Percentiles rank a stretch among this genome's conserved stretches.
Conservation (phyloP, 345 rosid species). For the Eutrema yunnanense region DNA sequence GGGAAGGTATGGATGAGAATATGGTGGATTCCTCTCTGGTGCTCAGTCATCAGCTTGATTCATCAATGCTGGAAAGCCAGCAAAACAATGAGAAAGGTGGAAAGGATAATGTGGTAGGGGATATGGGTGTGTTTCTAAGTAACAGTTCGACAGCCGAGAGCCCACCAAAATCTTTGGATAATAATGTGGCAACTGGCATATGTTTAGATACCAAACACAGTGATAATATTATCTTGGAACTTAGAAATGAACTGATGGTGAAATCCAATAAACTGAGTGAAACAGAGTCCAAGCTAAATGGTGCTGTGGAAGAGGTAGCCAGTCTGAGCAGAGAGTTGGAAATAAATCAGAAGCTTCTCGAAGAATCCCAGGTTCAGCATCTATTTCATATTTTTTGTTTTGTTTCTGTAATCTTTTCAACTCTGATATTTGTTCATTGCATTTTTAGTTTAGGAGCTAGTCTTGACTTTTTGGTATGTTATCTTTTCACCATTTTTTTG, state of each 20-base stretch:
- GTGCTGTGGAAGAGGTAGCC: slow-evolving; percentile 68
- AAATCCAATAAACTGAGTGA: slow-evolving; percentile 57
- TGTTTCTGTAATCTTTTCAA: not conserved
- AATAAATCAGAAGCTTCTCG: slow-evolving; percentile 66
- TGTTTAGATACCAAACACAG: slow-evolving; percentile 34
- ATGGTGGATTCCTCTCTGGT: slow-evolving; percentile 89
- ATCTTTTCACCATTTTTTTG: not conserved
- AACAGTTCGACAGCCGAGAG: slow-evolving; percentile 92
- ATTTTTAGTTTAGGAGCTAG: not conserved
- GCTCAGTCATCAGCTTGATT: slow-evolving; percentile 65
- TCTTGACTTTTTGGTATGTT: slow-evolving; percentile 1
- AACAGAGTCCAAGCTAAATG: slow-evolving; percentile 56
- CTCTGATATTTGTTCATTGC: not conserved
- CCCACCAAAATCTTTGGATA: slow-evolving; percentile 45
- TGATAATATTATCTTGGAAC: slow-evolving; percentile 42
- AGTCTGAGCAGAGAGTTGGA: slow-evolving; percentile 69
- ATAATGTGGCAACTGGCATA: slow-evolving; percentile 39
- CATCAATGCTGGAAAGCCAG: slow-evolving; percentile 78
- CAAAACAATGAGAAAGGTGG: slow-evolving; percentile 56
- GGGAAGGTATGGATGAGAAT: slow-evolving; percentile 92
- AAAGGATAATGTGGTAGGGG: slow-evolving; percentile 56
- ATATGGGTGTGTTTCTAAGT: slow-evolving; percentile 59
- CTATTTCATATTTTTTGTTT: not conserved
- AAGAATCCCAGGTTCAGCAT: slow-evolving; percentile 87
- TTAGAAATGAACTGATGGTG: slow-evolving; percentile 54